Evolutionary conservation across 23 red algal species (phyloP).

Genomic region (Agarophyton chilense): DNA sequence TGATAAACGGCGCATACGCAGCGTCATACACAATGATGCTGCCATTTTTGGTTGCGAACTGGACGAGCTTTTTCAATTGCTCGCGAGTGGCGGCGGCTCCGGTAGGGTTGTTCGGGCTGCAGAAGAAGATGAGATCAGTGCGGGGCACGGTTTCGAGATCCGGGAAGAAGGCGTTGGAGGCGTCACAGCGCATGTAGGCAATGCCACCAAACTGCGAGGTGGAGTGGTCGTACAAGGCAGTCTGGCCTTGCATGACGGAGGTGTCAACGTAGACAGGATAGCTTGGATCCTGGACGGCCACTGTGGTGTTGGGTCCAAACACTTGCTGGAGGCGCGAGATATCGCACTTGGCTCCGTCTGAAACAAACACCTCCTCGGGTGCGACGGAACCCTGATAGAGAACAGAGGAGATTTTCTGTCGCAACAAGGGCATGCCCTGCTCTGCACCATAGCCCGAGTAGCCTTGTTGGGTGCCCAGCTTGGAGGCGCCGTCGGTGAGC

Average conservation of each 20-base stretch:
- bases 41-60: constrained; percentile 92
- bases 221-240: constrained; percentile 45
- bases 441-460: constrained; percentile 95
- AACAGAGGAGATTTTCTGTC: constrained; percentile 77
- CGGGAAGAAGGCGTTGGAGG: constrained; percentile 96
- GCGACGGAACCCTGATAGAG: constrained; percentile 77
- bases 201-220: constrained; percentile 87
- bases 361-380: constrained; percentile 94
- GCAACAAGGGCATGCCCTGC: constrained; percentile 70
- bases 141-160: constrained; percentile 74
- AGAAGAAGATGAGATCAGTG: constrained; percentile 99
- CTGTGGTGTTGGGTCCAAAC: constrained; percentile 76
- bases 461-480: constrained; percentile 81
- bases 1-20: constrained; percentile 98
- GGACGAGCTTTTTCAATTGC: constrained; percentile 86
- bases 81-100: constrained; percentile 88
- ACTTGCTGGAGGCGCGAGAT: constrained; percentile 92
- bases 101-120: constrained; percentile 98
- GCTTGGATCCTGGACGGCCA: constrained; percentile 98
- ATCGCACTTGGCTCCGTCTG: constrained; percentile 98
- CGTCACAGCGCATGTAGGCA: constrained; percentile 93
- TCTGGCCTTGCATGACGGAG: constrained; percentile 94
- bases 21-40: constrained; percentile 98
- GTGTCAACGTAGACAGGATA: constrained; percentile 99
- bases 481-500: constrained; percentile 66